Evolutionary conservation across 176 grass and related monocot species (phyloP), one percentile per base, ranked within the genome.

Genomic region (Zoysia pacifica): DNA sequence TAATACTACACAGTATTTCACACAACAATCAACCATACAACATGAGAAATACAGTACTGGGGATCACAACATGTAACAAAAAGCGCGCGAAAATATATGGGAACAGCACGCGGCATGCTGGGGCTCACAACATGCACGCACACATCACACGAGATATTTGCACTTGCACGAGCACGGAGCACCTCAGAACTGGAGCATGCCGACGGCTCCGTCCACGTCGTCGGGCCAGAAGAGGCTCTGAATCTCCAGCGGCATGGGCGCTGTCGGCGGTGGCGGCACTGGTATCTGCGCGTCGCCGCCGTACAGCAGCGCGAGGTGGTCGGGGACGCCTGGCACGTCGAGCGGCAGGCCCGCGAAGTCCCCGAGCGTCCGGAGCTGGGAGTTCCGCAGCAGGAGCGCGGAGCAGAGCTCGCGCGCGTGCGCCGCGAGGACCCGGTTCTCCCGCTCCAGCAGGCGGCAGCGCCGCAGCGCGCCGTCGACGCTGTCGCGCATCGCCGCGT

Each of bases 281-380:
- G 77, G 50, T 20, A 37, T 55, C 67, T 35, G 73, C 43, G 46
- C 72, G 49, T 77, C 5, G 38, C 77, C 77, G 48, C 82, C 87
- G 81, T 90, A 89, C 11, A 88, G 92, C 64, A 76, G 79, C 8
- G 79, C 28, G 72, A 94, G 86, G 45, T 90, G 77, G 47, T 56
- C 77, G 50, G 84, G 84, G 54, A 95, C 82, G 48, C 78, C 58
- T 0, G 78, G 88, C 69, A 99, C 93, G 81, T 93, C 90, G 63
- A 93, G 82, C 46, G 83, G 68, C 41, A 99, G 43, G 51, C 90
- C 67, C 7, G 61, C 71, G 50, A 90, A 48, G 13, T 76, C 65
- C 18, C 91, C 88, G 37, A 94, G 73, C 9, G 78, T 14, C 9
- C 41, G 76, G 58, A 89, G 90, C 77, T 87, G 82, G 20, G 81